Evolutionary conservation across 257 asterid genomes (phyloP), one percentile per base, ranked within the genome.

Genomic region (Fraxinus cuspidata): DNA sequence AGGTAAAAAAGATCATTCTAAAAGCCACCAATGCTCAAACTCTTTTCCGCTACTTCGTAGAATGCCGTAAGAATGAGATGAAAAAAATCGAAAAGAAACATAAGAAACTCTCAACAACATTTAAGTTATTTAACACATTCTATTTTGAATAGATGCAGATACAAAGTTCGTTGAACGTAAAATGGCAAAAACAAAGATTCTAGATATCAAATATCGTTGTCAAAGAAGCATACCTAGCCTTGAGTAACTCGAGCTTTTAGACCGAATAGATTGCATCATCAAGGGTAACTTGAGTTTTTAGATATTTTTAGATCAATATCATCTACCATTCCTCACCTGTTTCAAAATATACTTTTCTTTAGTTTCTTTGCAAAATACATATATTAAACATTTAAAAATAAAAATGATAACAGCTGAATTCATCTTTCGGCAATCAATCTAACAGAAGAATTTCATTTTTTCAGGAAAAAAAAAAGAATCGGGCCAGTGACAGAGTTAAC

Each of bases 291-390:
- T 84, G 83, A 71, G 89, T 85, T 83, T 86, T 91, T 40, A 93
- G 81, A 74, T 92, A 88, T 85, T 83, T 86, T 91, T 40, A 93
- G 81, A 74, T 92, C 92, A 78, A 91, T 79, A 76, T 83, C 89
- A 40, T 85, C 85, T 60, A 88, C 80, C 86, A 93, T 86, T 91
- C 83, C 72, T 86, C 79, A 91, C 94, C 97, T 93, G 87, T 77
- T 74, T 66, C 81, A 78, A 81, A 75, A 12, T 47, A 16, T 42
- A 42, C 49, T 2, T 42, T 77, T 37, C 76, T 74, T 75, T 73
- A 86, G 82, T 74, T 78, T 71, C 78, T 72, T 32, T 25, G 12
- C n/a, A 82, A 53, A 40, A 35, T 73, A 78, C 74, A 74, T 60
- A 58, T 21, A 71, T 49, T 32, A 28, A 32, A 32, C 31, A 77